phyloP scores from a whole-genome alignment of 768 basidiomycete species.

The Cystofilobasidium ferigula region DNA sequence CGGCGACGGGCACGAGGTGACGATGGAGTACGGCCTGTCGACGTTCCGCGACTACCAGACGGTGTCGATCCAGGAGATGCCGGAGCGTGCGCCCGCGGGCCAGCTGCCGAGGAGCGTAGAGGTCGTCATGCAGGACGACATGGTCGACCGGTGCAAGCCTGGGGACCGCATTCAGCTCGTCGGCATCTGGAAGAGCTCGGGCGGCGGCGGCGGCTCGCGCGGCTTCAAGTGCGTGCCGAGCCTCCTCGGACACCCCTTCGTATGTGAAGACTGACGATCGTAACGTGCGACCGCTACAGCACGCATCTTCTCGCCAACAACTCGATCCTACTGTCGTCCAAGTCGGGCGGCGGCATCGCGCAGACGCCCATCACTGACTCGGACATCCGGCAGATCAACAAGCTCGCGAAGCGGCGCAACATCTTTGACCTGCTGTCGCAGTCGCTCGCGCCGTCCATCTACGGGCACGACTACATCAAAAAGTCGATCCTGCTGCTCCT shows the following conservation, averaged over 20 bases:
- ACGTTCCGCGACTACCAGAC: constrained; percentile 93
- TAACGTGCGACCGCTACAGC: constrained; percentile 41
- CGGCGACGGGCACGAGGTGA: constrained; percentile 71
- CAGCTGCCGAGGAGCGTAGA: constrained; percentile 93
- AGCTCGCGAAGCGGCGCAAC: constrained; percentile 72
- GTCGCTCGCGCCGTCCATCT: constrained; percentile 95
- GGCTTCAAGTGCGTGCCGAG: constrained; percentile 74
- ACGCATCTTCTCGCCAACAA: constrained; percentile 91
- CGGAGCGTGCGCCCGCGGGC: constrained; percentile 92
- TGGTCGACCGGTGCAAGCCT: constrained; percentile 95
- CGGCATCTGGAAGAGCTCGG: constrained; percentile 85
- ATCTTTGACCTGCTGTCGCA: constrained; percentile 82
- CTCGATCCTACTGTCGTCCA: constrained; percentile 84
- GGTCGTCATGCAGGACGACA: constrained; percentile 87
- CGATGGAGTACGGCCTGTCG: constrained; percentile 85
- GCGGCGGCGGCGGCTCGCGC: constrained; percentile 67
- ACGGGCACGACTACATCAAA: constrained; percentile 92
- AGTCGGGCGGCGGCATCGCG: constrained; percentile 87
- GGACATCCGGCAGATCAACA: constrained; percentile 92
- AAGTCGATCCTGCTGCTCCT: constrained; percentile 82
- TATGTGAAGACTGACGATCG: background rate
- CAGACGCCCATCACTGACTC: constrained; percentile 82
- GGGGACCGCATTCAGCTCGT: constrained; percentile 96
- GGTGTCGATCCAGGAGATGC: constrained; percentile 99
- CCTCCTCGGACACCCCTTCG: background rate